Base-by-base conservation (phyloP, 139 green algal species). In the Chlorella sorokiniana region DNA sequence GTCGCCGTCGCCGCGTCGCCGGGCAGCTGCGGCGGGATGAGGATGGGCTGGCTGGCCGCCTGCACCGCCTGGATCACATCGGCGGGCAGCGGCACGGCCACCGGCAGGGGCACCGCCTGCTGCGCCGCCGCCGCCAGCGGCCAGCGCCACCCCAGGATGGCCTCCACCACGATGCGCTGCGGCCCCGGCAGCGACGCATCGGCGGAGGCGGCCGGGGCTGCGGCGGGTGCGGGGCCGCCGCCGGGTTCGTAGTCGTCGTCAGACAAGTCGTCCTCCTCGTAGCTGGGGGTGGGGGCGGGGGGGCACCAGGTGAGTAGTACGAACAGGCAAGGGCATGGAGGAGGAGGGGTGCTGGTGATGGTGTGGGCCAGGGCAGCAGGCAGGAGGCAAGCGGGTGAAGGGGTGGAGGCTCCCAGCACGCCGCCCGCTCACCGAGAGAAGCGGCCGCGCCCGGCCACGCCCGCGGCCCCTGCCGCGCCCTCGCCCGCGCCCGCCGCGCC, bases 71-170 rank as follows among this genome's bases (percentile, higher is more conserved):
- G n/a, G n/a, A n/a, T n/a, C n/a, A n/a, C n/a, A n/a, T 14, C 70
- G 23, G 72, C 72, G 11, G 48, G 22, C 31, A 33, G 37, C 33
- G 51, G 33, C 10, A 54, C 38, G 7, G 23, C 9, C 38, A 63
- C 54, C 3, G 74, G 54, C 2, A 59, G 27, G 0, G 38, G 37
- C 38, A 62, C 44, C 54, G 33, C 10, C 25, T 14, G 37, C 33
- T 35, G 5, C 7, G 37, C 64, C 70, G 23, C 51, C 1, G 48
- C 51, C 38, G 44, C 62, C 41, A 42, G 40, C 1, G 82, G 75
- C 84, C 84, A 89, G n/a, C 93, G 86, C 92, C 93, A 97, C 8
- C 88, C 93, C 35, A 92, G 80, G 63, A 97, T 93, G 35, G 75
- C 48, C 81, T 95, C 93, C 67, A 97, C 91, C 7, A 87, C 61